These are phyloP conservation scores for Ploettnerulaceae sp. DNA, from an alignment of 2,329 filamentous ascomycete genomes.

Conservation along the genomic window DNA sequence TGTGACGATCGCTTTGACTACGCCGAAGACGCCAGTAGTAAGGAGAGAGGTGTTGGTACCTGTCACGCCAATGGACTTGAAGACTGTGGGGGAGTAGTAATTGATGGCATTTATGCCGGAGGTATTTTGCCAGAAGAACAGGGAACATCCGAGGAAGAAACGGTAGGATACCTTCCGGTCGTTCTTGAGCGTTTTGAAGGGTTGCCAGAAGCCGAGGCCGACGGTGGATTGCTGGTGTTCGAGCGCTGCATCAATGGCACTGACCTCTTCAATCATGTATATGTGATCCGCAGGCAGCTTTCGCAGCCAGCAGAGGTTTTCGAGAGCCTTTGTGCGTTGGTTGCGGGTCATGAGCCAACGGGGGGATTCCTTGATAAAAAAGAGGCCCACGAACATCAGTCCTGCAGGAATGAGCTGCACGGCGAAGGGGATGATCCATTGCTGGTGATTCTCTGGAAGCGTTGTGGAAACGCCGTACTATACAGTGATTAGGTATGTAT, in stretches of 20 bases:
- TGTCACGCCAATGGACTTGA: slow-evolving; percentile 54
- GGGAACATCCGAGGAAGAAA: slow-evolving; percentile 64
- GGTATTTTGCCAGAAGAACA: slow-evolving; percentile 51
- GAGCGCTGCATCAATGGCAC: slow-evolving; percentile 63
- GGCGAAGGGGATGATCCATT: slow-evolving; percentile 59
- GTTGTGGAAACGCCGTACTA: slow-evolving; percentile 47
- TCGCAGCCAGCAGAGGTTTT: slow-evolving; percentile 59
- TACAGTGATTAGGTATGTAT: slow-evolving; percentile 34
- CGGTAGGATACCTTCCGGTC: slow-evolving; percentile 58
- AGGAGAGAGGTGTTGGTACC: slow-evolving; percentile 53
- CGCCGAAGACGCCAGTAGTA: slow-evolving; percentile 71
- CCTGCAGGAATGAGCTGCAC: slow-evolving; percentile 64
- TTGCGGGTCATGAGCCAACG: slow-evolving; percentile 64
- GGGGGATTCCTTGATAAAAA: slow-evolving; percentile 61
- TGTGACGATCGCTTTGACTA: slow-evolving; percentile 66
- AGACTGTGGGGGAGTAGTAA: slow-evolving; percentile 68
- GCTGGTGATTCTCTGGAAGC: slow-evolving; percentile 42
- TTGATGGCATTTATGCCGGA: slow-evolving; percentile 75
- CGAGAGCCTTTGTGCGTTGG: slow-evolving; percentile 52
- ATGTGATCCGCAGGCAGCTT: slow-evolving; percentile 49
- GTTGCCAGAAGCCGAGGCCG: slow-evolving; percentile 69
- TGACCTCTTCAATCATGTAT: slow-evolving; percentile 57
- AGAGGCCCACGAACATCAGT: slow-evolving; percentile 52
- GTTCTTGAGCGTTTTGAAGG: slow-evolving; percentile 45
- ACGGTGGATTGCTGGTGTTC: slow-evolving; percentile 58